Evolutionary conservation across 306 rosid species (phyloP).

Genomic region (Macrotyloma uniflorum): DNA sequence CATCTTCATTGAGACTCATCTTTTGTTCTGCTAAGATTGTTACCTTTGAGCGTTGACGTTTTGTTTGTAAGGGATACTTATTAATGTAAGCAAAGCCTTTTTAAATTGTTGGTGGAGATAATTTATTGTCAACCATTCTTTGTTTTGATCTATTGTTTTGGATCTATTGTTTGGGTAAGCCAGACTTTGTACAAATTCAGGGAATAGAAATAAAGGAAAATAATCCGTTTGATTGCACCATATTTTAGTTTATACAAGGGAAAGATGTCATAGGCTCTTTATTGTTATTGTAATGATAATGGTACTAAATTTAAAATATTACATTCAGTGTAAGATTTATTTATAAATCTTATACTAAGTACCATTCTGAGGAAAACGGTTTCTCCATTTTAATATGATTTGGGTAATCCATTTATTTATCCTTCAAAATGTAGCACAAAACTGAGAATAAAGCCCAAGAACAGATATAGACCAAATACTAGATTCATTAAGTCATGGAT

Average conservation of each 20-base stretch:
- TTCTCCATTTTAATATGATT: neutral
- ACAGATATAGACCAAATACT: neutral
- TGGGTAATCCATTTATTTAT: too few species aligned
- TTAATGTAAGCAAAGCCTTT: neutral
- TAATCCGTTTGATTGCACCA: neutral
- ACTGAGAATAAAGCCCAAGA: neutral
- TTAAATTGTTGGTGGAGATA: neutral
- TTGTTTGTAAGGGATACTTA: neutral
- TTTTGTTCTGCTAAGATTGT: neutral
- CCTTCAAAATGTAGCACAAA: too few species aligned
- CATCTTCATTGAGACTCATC: slow-evolving; percentile 31
- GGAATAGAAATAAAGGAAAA: neutral
- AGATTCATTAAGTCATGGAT: too few species aligned
- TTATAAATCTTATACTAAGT: neutral
- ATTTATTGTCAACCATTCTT: neutral
- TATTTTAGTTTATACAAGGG: neutral
- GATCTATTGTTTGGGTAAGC: neutral
- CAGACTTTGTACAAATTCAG: neutral
- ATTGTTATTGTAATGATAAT: neutral
- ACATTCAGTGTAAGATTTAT: neutral
- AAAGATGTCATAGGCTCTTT: neutral
- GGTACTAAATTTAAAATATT: neutral
- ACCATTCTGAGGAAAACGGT: neutral
- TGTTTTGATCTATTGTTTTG: neutral
- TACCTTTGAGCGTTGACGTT: neutral